Base-by-base conservation (phyloP, 257 asterid species). In the Leptodermis oblonga region DNA sequence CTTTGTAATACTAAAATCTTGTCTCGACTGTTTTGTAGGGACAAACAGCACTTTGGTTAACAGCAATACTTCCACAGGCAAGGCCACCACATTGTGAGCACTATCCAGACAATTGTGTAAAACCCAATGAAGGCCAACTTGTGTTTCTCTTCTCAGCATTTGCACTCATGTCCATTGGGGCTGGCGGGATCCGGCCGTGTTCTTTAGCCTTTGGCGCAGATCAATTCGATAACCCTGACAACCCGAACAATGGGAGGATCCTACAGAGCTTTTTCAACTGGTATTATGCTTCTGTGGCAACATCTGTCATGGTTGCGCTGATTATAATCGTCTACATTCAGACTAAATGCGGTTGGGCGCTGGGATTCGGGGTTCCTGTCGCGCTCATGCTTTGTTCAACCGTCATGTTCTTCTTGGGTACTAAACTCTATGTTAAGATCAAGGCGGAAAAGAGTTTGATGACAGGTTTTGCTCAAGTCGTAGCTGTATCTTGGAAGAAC, bases 131-230 rank as follows among this genome's bases (percentile, higher is more conserved):
- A n/a, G 82, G 70, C 37, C 97, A 90, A 37, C 62, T 68, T 39
- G 74, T 79, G 0, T 65, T 88, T 74, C 93, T 90, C 36, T 79
- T 86, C 70, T 41, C 81, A 5, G 76, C 90, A 20, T 82, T 88
- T 67, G 87, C 80, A 3, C 82, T 90, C 3, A 77, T 88, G 82
- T 70, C 97, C 0, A 71, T 86, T 5, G 95, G 97, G 5, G 76
- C 93, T 0, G 97, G 93, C 8, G 97, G 97, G 22, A 79, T 90
- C 53, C 55, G 93, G 76, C 90, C 97, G 1, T 90, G 95, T 65
- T 86, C 95, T 36, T 37, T 90, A 46, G 93, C 95, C 3, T 90
- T 90, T 62, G 97, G 95, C 8, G 97, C 97, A 0, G 97, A 90
- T 74, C 97, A 90, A 70, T 79, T 85, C 70, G 80, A 88, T 77